Base-by-base conservation (phyloP, 345 rosid genomes). In the Heritiera fomes region DNA sequence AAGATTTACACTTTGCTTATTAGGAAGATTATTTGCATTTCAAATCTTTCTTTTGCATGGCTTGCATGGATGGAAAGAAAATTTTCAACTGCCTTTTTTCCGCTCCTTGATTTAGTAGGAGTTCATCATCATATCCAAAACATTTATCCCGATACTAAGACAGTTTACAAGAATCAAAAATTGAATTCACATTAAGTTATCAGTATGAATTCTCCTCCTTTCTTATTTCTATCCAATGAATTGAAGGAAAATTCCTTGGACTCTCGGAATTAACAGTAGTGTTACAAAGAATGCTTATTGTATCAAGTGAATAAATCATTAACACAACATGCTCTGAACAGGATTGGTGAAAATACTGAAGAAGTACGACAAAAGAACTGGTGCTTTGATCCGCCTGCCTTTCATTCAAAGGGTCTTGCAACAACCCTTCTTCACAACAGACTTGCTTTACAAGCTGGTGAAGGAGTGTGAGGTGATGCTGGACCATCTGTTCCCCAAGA, bases 341-440 rank as follows among this genome's bases (percentile, higher is more conserved):
- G 98, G 99, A 79, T 72, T 96, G 88, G 98, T 91, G 59, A 96
- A 95, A 82, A 96, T 96, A 81, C 80, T 94, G 63, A 94, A 96
- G 91, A 96, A 96, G 89, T 96, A 91, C 60, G 99, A 96, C 83
- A 96, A 94, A 79, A 75, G 99, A 85, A 96, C 99, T 0, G 97
- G 98, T 64, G 97, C 98, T 76, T 85, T 96, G 43, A 92, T 92
- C 79, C 95, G 99, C 5, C 69, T 91, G 80, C 99, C 98, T 15
- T 94, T 89, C 88, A 94, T 96, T 18, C 99, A 94, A 73, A 93
- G 82, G 84, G 99, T 94, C 71, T 82, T 94, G 84, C 97, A 88
- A 8, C 94, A 96, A 85, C 99, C 99, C 3, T 96, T 96, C 84
- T 96, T 88, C 91, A 92, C 98, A n/a, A 96, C 97, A 0, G 99